Conservation (phyloP, 768 basidiomycete species). For the Lentinula boryana region DNA sequence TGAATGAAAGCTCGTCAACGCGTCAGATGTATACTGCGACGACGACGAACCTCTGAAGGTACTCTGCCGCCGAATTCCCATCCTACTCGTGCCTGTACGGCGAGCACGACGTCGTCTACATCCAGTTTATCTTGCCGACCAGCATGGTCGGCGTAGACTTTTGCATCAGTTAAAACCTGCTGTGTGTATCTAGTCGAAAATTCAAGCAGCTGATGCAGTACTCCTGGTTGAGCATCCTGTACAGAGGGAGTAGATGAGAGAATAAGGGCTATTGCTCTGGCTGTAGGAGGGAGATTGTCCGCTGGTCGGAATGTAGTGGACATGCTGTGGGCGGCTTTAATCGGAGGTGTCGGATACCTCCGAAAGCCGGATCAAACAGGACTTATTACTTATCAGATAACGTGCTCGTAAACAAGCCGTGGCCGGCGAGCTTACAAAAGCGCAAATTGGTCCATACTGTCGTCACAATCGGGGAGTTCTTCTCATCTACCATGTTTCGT, state of each 20-base stretch:
- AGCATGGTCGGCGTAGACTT: slow-evolving; percentile 84
- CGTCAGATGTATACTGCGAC: background rate
- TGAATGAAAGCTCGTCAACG: slow-evolving; percentile 19
- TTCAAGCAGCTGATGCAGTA: slow-evolving; percentile 82
- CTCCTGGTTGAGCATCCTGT: slow-evolving; percentile 81
- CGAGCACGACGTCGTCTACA: slow-evolving; percentile 75
- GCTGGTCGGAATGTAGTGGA: slow-evolving; percentile 38
- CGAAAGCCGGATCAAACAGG: background rate
- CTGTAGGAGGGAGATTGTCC: slow-evolving; percentile 79
- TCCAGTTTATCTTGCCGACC: slow-evolving; percentile 74
- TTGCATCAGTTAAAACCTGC: slow-evolving; percentile 79
- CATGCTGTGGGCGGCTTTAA: background rate
- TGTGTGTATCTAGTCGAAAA: slow-evolving; percentile 81
- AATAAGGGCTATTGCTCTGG: slow-evolving; percentile 76
- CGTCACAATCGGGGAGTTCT: background rate
- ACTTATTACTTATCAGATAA: background rate
- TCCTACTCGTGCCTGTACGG: slow-evolving; percentile 83
- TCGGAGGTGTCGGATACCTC: background rate
- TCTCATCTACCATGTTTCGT: slow-evolving; percentile 62
- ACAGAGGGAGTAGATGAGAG: slow-evolving; percentile 80
- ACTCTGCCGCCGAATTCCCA: slow-evolving; percentile 90
- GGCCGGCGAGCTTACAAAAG: background rate
- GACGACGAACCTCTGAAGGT: slow-evolving; percentile 68
- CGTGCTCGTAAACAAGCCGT: background rate
- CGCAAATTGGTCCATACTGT: background rate